phyloP scores from a whole-genome alignment of 352 stramenopile species.

The Elongisporangium anandrum region DNA sequence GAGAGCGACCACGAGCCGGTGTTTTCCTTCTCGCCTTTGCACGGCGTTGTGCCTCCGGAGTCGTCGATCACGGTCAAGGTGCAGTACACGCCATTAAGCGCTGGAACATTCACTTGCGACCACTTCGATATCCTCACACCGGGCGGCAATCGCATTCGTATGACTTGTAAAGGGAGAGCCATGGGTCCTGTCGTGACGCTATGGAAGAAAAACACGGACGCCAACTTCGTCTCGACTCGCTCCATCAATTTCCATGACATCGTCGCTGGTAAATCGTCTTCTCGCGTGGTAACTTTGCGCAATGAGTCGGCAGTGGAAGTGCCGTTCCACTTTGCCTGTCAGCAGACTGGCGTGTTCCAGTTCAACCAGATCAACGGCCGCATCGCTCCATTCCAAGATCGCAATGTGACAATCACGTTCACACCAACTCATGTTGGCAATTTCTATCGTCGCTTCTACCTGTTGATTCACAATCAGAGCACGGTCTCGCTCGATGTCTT shows the following conservation, averaged over 20 bases:
- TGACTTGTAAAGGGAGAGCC: constrained; percentile 70
- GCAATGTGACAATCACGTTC: constrained; percentile 85
- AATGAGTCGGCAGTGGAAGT: constrained; percentile 77
- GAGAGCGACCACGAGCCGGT: constrained; percentile 84
- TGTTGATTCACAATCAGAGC: constrained; percentile 83
- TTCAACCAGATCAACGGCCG: constrained; percentile 75
- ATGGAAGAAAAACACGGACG: constrained; percentile 78
- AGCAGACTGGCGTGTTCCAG: constrained; percentile 75
- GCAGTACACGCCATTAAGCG: constrained; percentile 73
- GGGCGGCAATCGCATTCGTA: constrained; percentile 74
- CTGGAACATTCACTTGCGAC: constrained; percentile 88
- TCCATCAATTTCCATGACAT: constrained; percentile 92
- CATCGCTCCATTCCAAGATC: constrained; percentile 76
- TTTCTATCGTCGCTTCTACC: constrained; percentile 89
- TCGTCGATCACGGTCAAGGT: constrained; percentile 66
- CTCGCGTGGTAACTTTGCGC: constrained; percentile 76
- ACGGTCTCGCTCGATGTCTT: constrained; percentile 86
- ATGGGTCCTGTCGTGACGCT: constrained; percentile 62
- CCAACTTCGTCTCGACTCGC: constrained; percentile 61
- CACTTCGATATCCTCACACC: constrained; percentile 89
- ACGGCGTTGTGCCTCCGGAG: constrained; percentile 71
- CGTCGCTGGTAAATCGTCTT: constrained; percentile 40
- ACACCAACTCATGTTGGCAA: constrained; percentile 70
- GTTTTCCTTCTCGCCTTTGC: constrained; percentile 76
- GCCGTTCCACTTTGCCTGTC: constrained; percentile 76